These are phyloP conservation scores for Apiospora pterosperma DNA, from an alignment of 2,329 filamentous ascomycete genomes.

Conservation along the genomic window DNA sequence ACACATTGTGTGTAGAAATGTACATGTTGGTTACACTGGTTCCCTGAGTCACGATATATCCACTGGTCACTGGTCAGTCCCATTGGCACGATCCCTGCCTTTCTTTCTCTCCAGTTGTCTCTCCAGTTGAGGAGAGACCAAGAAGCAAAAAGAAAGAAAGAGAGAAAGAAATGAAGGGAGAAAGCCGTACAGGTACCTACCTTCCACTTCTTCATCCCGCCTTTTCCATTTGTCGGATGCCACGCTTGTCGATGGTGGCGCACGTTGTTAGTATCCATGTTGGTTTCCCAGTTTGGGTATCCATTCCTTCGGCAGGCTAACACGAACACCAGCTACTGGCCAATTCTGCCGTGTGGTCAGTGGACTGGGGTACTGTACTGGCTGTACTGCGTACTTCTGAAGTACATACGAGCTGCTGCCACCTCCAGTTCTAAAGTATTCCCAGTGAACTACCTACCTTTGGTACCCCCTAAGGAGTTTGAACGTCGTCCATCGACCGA, in stretches of 20 bases:
- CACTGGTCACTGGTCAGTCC: not conserved
- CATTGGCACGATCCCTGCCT: not conserved
- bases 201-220: not conserved
- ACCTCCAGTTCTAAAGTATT: not conserved
- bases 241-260: not conserved
- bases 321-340: too few relatives aligned
- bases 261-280: too few relatives aligned
- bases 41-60: not conserved
- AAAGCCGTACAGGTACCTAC: not conserved
- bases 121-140: not conserved
- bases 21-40: too few relatives aligned
- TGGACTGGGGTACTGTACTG: not conserved
- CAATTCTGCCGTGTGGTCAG: not conserved
- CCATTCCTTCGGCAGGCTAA: not conserved
- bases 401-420: not conserved
- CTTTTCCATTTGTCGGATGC: not conserved
- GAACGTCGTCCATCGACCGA: not conserved
- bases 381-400: too few relatives aligned
- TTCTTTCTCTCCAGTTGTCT: not conserved
- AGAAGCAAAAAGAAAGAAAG: not conserved
- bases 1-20: too few relatives aligned
- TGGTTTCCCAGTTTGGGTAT: too few relatives aligned
- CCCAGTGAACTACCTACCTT: not conserved
- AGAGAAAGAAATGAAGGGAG: not conserved
- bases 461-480: not conserved